Evolutionary conservation across 352 stramenopile species (phyloP).

Genomic region (Phytophthora megakarya): DNA sequence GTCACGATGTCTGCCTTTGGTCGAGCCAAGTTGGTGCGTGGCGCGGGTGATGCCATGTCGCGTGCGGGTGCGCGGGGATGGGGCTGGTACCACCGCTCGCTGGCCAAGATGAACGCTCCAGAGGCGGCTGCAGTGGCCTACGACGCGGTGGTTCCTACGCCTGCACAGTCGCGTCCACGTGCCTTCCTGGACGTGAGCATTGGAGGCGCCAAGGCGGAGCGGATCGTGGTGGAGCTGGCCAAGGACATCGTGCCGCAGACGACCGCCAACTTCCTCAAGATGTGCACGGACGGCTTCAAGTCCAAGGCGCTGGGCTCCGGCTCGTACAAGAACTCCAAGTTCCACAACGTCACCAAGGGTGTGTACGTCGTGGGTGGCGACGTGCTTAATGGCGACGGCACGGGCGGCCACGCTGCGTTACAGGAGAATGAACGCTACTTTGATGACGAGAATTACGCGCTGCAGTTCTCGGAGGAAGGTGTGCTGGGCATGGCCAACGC

Average conservation of each 20-base stretch:
- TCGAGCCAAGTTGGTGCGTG: slow-evolving; percentile 64
- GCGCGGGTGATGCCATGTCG: slow-evolving; percentile 53
- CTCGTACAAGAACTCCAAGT: slow-evolving; percentile 84
- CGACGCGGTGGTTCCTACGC: slow-evolving; percentile 66
- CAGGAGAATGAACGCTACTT: slow-evolving; percentile 76
- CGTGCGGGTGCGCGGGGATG: slow-evolving; percentile 72
- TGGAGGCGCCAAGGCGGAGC: slow-evolving; percentile 71
- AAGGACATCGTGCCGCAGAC: slow-evolving; percentile 84
- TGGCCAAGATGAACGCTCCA: slow-evolving; percentile 85
- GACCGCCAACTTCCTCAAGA: slow-evolving; percentile 74
- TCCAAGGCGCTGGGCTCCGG: slow-evolving; percentile 60
- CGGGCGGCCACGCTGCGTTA: slow-evolving; percentile 76
- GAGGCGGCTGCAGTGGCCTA: slow-evolving; percentile 59
- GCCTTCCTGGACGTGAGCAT: slow-evolving; percentile 87
- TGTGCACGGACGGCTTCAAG: slow-evolving; percentile 74
- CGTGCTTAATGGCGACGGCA: slow-evolving; percentile 74
- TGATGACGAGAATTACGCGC: slow-evolving; percentile 87
- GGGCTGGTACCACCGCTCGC: slow-evolving; percentile 84
- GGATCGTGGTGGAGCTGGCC: slow-evolving; percentile 82
- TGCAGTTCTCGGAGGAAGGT: slow-evolving; percentile 85
- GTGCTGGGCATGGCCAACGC: slow-evolving; percentile 97
- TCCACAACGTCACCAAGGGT: slow-evolving; percentile 88
- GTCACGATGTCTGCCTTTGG: slow-evolving; percentile 59
- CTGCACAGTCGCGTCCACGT: slow-evolving; percentile 58
- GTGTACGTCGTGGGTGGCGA: slow-evolving; percentile 78